Evolutionary conservation across 306 rosid species (phyloP), one percentile per base, ranked within the genome.

Genomic region (Nissolia schottii): DNA sequence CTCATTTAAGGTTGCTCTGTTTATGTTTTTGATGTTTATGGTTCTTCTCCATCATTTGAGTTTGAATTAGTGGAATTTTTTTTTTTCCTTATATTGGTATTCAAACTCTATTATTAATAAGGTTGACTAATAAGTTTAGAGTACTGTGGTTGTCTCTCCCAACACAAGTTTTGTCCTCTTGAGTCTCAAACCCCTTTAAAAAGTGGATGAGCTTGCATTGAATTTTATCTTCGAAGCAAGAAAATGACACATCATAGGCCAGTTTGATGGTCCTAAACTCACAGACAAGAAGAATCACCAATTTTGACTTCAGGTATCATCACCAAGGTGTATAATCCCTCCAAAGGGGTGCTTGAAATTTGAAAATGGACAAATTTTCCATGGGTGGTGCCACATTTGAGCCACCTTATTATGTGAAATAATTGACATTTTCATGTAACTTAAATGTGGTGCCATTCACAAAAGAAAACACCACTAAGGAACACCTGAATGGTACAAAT

Each of bases 391-490:
- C 70, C 68, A 37, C 27, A 34, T 65, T 78, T 73, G 38, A 67
- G 55, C 2, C 45, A 37, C 78, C 63, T 22, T 61, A 85, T 54
- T 12, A 34, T 60, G 60, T 18, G 37, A 64, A 46, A 51, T 75
- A 68, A 62, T 63, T 15, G 53, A 40, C 5, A 37, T 15, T 31
- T 38, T 40, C 27, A 23, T 53, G 51, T 57, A 41, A 4, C 60
- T 23, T 54, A 59, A 24, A 64, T 57, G 58, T 61, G 70, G 67
- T 79, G 79, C 84, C 88, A 86, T 74, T 67, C 37, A 69, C 81
- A 64, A 76, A 71, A 82, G 66, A 64, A 27, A 67, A 62, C 60
- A 64, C 32, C 50, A 67, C 80, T 56, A 80, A 70, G 78, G 55
- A 67, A 77, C 75, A 61, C 73, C 3, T 18, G 75, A 73, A 70